These are phyloP conservation scores for Raffaelea arxii DNA, from an alignment of 2,329 filamentous ascomycete species.

Conservation along the genomic window DNA sequence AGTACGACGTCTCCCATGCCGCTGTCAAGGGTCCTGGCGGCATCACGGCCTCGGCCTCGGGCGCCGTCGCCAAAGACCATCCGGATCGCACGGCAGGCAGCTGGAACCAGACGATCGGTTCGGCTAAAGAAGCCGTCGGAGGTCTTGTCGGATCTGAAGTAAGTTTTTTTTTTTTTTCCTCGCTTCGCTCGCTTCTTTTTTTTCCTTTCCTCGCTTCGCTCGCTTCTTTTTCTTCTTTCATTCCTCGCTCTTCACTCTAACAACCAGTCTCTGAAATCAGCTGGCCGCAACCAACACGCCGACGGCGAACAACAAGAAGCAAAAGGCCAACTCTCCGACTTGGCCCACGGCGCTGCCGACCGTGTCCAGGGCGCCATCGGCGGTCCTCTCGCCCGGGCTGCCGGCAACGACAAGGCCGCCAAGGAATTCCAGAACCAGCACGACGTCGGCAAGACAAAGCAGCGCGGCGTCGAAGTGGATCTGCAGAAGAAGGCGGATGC, in stretches of 20 bases:
- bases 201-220: no score
- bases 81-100: slow-evolving; percentile 60
- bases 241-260: background rate
- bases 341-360: slow-evolving; percentile 55
- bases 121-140: slow-evolving; percentile 73
- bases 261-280: slow-evolving; percentile 53
- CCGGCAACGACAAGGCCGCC: slow-evolving; percentile 59
- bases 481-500: slow-evolving; percentile 61
- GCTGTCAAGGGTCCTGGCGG: slow-evolving; percentile 66
- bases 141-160: slow-evolving; percentile 65
- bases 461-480: slow-evolving; percentile 75
- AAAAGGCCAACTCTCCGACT: slow-evolving; percentile 68
- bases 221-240: background rate
- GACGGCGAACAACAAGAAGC: slow-evolving; percentile 76
- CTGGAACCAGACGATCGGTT: slow-evolving; percentile 85
- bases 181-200: no score
- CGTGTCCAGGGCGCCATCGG: slow-evolving; percentile 62
- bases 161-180: slow-evolving; percentile 11
- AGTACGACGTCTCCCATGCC: slow-evolving; percentile 67
- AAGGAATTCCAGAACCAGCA: slow-evolving; percentile 58
- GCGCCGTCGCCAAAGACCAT: slow-evolving; percentile 62
- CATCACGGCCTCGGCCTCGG: slow-evolving; percentile 57
- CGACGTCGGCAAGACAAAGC: slow-evolving; percentile 68
- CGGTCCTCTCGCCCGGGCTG: slow-evolving; percentile 59
- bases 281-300: slow-evolving; percentile 69